Evolutionary conservation across 2,329 filamentous ascomycete genomes (phyloP), one percentile per base, ranked within the genome.

Genomic region (Meredithiella fracta): DNA sequence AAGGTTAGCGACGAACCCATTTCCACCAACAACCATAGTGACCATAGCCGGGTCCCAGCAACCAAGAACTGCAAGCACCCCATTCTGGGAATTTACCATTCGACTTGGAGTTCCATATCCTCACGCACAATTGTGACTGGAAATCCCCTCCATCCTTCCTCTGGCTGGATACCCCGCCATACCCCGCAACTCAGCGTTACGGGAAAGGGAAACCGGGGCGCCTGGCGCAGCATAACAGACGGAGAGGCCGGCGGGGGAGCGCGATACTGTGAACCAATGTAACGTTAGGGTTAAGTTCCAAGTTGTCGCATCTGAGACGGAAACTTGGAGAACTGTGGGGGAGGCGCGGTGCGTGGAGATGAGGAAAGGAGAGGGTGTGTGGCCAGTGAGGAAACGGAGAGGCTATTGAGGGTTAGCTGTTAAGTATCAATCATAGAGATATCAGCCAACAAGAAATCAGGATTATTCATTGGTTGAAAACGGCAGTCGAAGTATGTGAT

Each of bases 201-300:
- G 31, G 34, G 31, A 37, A 9, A 37, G 20, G 50, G 29, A 23
- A 37, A 4, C 17, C 76, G 64, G 58, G 68, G 62, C 57, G 64
- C 62, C 59, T 62, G 59, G 58, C 54, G 60, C 60, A 70, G 65
- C 14, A 53, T 89, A 89, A 67, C 90, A 80, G 75, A 76, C 42
- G 29, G 40, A 53, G 72, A 73, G 72, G 70, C 76, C 81, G 81
- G 84, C 82, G 53, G 53, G 37, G 72, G 75, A 74, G 11, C 79
- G 80, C 80, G 85, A 89, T 65, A 76, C 85, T 86, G 7, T 42
- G 67, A 78, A 80, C 86, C 85, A 85, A 80, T 73, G 69, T 67
- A 72, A 47, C 42, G 57, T 59, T 95, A 95, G 90, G 90, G 90
- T 94, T 95, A 94, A 90, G 86, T 90, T 90, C 86, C 87, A 82